phyloP scores from a whole-genome alignment of 192 early-diverging fungal species.

The Backusella macrospora region DNA sequence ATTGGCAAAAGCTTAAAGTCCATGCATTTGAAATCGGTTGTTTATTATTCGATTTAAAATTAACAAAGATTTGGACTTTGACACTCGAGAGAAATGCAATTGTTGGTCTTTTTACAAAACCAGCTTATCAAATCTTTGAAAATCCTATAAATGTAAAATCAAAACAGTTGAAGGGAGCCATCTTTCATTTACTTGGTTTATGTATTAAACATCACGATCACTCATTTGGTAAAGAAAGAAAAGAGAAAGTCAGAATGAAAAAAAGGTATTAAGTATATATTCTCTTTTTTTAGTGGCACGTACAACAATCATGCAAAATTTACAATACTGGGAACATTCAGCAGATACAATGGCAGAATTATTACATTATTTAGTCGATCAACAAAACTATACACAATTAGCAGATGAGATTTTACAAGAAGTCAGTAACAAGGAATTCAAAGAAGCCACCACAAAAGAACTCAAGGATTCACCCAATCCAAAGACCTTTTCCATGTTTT shows the following conservation, averaged over 20 bases:
- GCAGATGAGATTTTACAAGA: conserved; percentile 74
- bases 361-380: conserved; percentile 59
- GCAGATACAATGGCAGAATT: conserved; percentile 84
- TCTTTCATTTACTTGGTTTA: conserved; percentile 74
- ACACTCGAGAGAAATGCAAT: conserved; percentile 71
- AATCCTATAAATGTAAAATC: conserved; percentile 71
- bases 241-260: neutral
- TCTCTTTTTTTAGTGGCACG: conserved; percentile 51
- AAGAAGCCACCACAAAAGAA: conserved; percentile 39
- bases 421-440: conserved; percentile 64
- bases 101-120: conserved; percentile 74
- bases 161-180: conserved; percentile 51
- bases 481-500: conserved; percentile 84
- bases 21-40: conserved; percentile 56
- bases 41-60: conserved; percentile 57
- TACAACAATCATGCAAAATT: conserved; percentile 78
- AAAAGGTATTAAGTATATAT: neutral
- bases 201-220: conserved; percentile 82
- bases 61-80: conserved; percentile 74
- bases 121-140: conserved; percentile 82
- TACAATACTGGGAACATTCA: conserved; percentile 85
- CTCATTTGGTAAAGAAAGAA: conserved; percentile 57
- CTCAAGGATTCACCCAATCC: conserved; percentile 76
- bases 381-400: conserved; percentile 69
- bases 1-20: conserved; percentile 63